Base-by-base conservation (phyloP, 805 yeast species). In the Candida maris region DNA sequence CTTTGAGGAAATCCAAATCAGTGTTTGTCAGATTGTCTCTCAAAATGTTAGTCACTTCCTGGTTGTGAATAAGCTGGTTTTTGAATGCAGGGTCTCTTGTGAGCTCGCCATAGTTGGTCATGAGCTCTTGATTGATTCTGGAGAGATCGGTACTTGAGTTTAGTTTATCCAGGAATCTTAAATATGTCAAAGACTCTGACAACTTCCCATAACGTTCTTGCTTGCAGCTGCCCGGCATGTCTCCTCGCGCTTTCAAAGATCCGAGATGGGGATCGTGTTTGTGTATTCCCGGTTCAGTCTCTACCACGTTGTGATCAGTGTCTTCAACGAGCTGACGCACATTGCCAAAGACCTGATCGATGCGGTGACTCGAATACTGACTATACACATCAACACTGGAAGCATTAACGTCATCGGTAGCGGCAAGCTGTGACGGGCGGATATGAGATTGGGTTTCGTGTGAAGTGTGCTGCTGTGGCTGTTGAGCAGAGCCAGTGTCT, bases 1-100 rank as follows among this genome's bases (percentile, higher is more conserved):
- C 39, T 28, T 33, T 46, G 33, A 47, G 43, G 20, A 47, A 46
- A 12, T 56, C 45, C 15, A 49, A 33, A 25, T 46, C 47, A 8
- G 48, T 43, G 12, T 37, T 35, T 16, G 49, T 26, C 15, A 44
- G 27, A 28, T 50, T 42, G n/a, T 52, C 46, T 15, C 44, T 45
- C 27, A 59, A 39, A 18, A 60, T 42, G 39, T 60, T 60, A 3
- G 60, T 50, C 10, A 57, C 42, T 25, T 60, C 62, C 17, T 47
- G 48, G 22, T 50, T 46, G 17, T 39, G 46, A 4, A 44, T 48
- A 18, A 61, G 33, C 26, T 59, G 60, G 39, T 47, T 50, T 4
- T 54, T 42, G 24, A 54, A 52, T 9, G 48, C 38, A 10, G 44
- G 39, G 41, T 57, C 54, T 13, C 41, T 40, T 1, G 51, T 43